Conservation (phyloP, 2,329 filamentous ascomycete species). For the Penicillium nordicum region DNA sequence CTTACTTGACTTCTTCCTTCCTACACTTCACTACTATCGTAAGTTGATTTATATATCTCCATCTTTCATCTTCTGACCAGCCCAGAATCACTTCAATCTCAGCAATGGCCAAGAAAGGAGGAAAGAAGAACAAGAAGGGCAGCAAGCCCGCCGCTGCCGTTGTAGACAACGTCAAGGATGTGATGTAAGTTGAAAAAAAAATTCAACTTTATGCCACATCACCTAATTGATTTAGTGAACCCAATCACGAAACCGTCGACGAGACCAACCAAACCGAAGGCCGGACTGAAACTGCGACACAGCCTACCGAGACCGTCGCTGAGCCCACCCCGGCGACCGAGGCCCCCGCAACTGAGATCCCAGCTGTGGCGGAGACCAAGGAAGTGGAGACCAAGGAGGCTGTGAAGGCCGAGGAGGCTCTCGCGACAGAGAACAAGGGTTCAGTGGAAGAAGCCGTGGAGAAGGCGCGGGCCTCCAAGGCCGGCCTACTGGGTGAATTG, state of each 20-base stretch:
- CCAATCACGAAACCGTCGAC: slow-evolving; percentile 24
- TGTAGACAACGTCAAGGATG: slow-evolving; percentile 19
- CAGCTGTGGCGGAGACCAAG: slow-evolving; percentile 14
- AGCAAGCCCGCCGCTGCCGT: slow-evolving; percentile 25
- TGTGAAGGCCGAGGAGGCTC: slow-evolving; percentile 9
- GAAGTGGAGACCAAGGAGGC: slow-evolving; percentile 7
- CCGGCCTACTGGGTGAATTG: slow-evolving; percentile 15
- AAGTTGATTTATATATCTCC: slow-evolving; percentile 1
- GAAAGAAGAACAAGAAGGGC: slow-evolving; percentile 34
- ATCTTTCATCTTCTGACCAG: slow-evolving; percentile 12
- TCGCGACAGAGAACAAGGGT: slow-evolving; percentile 7
- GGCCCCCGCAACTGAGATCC: neutral
- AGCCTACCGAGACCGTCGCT: slow-evolving; percentile 3
- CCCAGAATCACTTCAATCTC: neutral
- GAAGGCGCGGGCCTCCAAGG: slow-evolving; percentile 24
- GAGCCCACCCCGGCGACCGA: slow-evolving; percentile 9
- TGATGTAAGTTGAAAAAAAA: slow-evolving; percentile 29
- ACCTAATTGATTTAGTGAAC: slow-evolving; percentile 16
- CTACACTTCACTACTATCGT: slow-evolving; percentile 9
- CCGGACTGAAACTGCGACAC: slow-evolving; percentile 12
- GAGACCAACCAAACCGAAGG: slow-evolving; percentile 19
- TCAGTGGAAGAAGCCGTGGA: slow-evolving; percentile 19
- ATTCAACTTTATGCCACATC: neutral
- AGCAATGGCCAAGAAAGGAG: slow-evolving; percentile 37
- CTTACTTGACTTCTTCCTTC: slow-evolving; percentile 21